Conservation (phyloP, 345 rosid genomes). For the Trapa bicornis region DNA sequence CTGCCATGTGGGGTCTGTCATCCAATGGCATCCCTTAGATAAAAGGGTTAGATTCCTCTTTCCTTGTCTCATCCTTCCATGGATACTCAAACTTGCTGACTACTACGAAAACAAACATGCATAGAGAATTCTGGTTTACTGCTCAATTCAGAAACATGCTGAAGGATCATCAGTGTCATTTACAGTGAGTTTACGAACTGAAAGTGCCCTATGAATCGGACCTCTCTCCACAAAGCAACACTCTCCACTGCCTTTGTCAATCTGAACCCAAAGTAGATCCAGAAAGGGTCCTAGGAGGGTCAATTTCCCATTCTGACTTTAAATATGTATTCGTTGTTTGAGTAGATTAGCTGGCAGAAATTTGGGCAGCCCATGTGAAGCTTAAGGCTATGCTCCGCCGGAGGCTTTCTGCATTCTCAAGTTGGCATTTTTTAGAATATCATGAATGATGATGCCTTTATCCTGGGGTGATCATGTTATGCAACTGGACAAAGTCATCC, state of each 20-base stretch:
- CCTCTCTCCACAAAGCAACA: background rate
- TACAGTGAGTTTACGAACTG: background rate
- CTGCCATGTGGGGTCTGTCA: too few species aligned
- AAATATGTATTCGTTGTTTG: background rate
- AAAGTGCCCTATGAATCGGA: background rate
- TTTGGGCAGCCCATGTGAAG: background rate
- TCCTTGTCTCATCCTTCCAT: too few species aligned
- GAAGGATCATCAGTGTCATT: background rate
- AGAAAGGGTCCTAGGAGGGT: background rate
- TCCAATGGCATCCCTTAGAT: too few species aligned
- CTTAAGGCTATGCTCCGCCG: background rate
- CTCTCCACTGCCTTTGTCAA: background rate
- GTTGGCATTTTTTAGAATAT: background rate
- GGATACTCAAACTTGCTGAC: too few species aligned
- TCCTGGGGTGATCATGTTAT: slow-evolving; percentile 34
- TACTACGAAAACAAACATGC: too few species aligned
- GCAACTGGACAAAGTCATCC: slow-evolving; percentile 78
- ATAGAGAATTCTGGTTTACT: too few species aligned
- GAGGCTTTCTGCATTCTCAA: background rate
- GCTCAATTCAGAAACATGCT: background rate
- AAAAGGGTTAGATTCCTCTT: too few species aligned
- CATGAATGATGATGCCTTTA: slow-evolving; percentile 2
- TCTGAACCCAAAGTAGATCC: background rate
- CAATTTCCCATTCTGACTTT: background rate
- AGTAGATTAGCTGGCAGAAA: background rate